Evolutionary conservation across 192 early-diverging fungal genomes (phyloP), one percentile per base, ranked within the genome.

Genomic region (Backusella parvicylindrica): DNA sequence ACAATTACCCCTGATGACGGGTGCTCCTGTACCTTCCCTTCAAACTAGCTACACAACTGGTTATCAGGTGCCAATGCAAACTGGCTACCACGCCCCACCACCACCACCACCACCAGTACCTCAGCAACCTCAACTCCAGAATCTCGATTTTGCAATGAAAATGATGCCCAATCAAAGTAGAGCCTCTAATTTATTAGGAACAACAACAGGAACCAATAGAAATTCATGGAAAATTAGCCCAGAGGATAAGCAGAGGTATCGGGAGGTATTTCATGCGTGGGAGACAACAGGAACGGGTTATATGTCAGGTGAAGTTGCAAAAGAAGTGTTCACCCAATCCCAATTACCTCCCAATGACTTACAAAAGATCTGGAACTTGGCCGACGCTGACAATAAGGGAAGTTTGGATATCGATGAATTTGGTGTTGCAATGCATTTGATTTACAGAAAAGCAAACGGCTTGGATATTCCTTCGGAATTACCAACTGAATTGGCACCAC

Each of bases 401-500:
- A 96, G 95, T 71, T 89, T 99, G 66, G 96, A 98, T 77, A 75
- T 88, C 15, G 94, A 97, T 82, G 97, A 99, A 81, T 99, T 99
- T 80, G 91, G 94, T 64, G 92, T 98, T 8, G 97, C 96, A 26
- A 99, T 99, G 97, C 95, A 98, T 81, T 82, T 99, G 16, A 93
- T 98, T 37, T 95, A 98, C 86, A 81, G 92, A 32, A 96, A 93
- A 79, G 84, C 96, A 18, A 92, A 92, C 38, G 95, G 95, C 6
- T 85, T 89, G 32, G 93, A 92, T 64, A 77, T 99, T 12, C 97
- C 97, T 15, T 80, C 83, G 7, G 81, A 82, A 3, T 79, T 99
- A 33, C 96, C 97, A 8, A 81, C 89, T 9, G 95, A 97, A 38
- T 85, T 99, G 64, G 83, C 95, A 40, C 97, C 97, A 15, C 92